Base-by-base conservation (phyloP, 371 early-diverging fungal species). In the Syncephalastrum sp. region DNA sequence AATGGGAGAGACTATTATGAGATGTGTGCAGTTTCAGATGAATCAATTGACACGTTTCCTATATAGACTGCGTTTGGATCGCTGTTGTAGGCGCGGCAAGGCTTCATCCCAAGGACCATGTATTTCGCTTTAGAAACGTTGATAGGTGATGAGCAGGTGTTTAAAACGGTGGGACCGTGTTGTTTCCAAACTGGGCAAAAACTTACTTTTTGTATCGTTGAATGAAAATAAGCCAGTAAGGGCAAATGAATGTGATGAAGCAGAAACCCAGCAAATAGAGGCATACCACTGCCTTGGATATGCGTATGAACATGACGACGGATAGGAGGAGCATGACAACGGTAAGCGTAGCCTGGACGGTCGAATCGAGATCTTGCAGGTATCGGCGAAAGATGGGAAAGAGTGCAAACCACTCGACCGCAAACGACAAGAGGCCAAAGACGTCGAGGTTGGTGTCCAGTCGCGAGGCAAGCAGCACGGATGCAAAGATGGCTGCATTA, bases 51-150 rank as follows among this genome's bases (percentile, higher is more conserved):
- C 38, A 2, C 65, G 65, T 54, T 72, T 68, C 51, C 70, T 54
- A 53, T 70, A 70, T 33, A 71, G 10, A 45, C 61, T 55, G 45
- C 79, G 64, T 58, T 57, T 77, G 14, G 70, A 48, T 47, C 69
- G 60, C 45, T 82, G 63, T 33, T 80, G 84, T 14, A 87, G 63
- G 43, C 87, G 79, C n/a, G 91, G 93, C 24, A 86, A 69, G 12
- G 96, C 97, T 74, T 95, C 96, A 70, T 97, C 97, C 97, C 97
- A 97, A 16, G 97, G 96, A 0, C 97, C 97, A 57, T 93, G 91
- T 29, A 95, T 95, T 71, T 94, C 93, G 68, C 91, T 91, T 61
- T 19, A n/a, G 50, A 50, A 10, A 41, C 41, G 21, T 50, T 42
- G 23, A 21, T 21, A 21, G 21, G 33, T 27, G 49, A 41, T 43